These are phyloP conservation scores for Myxozyma geophila DNA, from an alignment of 805 yeast genomes.

Conservation along the genomic window DNA sequence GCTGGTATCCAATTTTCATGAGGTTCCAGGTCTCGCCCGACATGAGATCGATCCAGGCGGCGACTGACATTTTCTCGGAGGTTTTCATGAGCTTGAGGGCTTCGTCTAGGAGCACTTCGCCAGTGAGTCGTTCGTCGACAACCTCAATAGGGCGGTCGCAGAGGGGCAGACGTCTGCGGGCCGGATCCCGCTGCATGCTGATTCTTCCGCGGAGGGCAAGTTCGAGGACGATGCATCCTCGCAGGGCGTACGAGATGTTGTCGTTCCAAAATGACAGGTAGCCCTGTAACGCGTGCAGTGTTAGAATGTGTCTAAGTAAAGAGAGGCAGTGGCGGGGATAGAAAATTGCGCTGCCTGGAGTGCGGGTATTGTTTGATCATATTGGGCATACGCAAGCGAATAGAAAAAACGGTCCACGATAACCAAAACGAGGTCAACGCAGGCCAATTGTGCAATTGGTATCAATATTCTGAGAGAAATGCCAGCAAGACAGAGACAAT, in stretches of 20 bases:
- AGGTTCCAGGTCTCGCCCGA: constrained; percentile 97
- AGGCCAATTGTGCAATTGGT: neutral
- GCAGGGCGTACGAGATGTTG: constrained; percentile 90
- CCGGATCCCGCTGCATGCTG: constrained; percentile 87
- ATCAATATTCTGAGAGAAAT: neutral
- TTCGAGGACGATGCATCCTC: constrained; percentile 92
- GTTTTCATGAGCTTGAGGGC: constrained; percentile 86
- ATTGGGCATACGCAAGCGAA: too few relatives aligned
- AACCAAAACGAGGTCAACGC: neutral
- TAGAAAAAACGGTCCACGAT: too few relatives aligned
- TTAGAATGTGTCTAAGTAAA: neutral
- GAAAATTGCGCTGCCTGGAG: neutral
- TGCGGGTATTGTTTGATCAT: too few relatives aligned
- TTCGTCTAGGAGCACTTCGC: constrained; percentile 94
- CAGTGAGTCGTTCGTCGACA: constrained; percentile 82
- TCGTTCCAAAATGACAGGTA: constrained; percentile 98
- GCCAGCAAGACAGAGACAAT: neutral
- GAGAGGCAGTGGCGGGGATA: neutral
- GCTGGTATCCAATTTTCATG: constrained; percentile 90
- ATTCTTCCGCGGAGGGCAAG: constrained; percentile 90
- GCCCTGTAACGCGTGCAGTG: constrained; percentile 50
- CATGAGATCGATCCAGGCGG: constrained; percentile 90
- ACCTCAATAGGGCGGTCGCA: constrained; percentile 88
- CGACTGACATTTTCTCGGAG: constrained; percentile 78
- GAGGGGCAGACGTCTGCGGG: constrained; percentile 84